Percentiles rank a stretch among this genome's conserved stretches.
Conservation (phyloP, 768 basidiomycete species). For the Punctularia strigosozonata region DNA sequence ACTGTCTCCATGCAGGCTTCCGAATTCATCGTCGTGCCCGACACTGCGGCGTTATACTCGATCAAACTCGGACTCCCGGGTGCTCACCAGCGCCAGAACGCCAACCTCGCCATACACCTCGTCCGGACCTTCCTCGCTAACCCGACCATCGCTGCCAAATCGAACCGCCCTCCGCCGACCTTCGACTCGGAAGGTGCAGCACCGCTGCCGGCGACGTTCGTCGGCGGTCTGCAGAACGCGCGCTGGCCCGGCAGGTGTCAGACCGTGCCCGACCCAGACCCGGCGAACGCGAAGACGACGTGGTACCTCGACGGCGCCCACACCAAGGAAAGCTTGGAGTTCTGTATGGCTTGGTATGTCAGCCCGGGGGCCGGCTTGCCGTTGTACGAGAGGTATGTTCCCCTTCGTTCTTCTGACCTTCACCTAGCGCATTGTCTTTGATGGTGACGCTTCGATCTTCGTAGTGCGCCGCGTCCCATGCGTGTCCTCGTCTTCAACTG, state of each 20-base stretch:
- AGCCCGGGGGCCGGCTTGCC: conserved; percentile 41
- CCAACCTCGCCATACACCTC: conserved; percentile 71
- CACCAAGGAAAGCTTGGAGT: conserved; percentile 80
- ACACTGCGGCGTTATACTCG: conserved; percentile 32
- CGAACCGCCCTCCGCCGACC: too few species aligned
- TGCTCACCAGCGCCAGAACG: conserved; percentile 79
- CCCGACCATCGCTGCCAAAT: conserved; percentile 15
- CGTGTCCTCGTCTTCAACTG: conserved; percentile 90
- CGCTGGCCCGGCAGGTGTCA: conserved; percentile 97
- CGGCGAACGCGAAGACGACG: conserved; percentile 32
- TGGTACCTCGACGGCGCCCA: conserved; percentile 98
- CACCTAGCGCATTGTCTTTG: background rate
- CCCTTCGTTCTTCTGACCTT: conserved; percentile 1
- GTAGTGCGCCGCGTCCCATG: conserved; percentile 8
- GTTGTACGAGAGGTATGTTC: conserved; percentile 10
- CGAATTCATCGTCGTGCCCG: conserved; percentile 52
- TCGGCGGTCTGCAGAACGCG: conserved; percentile 52
- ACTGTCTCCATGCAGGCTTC: conserved; percentile 35
- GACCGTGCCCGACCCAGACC: conserved; percentile 58
- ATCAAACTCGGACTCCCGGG: conserved; percentile 77
- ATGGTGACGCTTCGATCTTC: conserved; percentile 1
- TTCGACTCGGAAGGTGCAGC: too few species aligned
- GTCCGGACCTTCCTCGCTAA: conserved; percentile 48
- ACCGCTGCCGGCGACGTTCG: conserved; percentile 41
- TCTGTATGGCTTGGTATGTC: conserved; percentile 84